Percentiles rank a stretch among this genome's conserved stretches.
Conservation (phyloP, 257 asterid species). For the Lavandula angustifolia region DNA sequence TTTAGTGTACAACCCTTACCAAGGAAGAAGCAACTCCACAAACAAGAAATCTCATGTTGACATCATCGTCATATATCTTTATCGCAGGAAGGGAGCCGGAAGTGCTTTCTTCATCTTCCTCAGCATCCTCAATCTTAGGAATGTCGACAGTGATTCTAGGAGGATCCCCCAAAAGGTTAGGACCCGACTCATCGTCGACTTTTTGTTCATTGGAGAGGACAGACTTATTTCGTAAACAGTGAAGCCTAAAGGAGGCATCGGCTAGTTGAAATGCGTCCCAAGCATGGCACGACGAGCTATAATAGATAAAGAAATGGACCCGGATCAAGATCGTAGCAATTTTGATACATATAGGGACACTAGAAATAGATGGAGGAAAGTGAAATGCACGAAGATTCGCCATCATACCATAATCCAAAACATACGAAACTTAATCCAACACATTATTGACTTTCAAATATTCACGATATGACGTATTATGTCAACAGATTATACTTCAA, state of each 20-base stretch:
- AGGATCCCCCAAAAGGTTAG: constrained; percentile 77
- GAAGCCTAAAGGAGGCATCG: constrained; percentile 85
- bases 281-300: constrained; percentile 86
- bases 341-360: no score
- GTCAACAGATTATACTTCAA: constrained; percentile 2
- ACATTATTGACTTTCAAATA: no score
- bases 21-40: constrained; percentile 71
- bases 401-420: not conserved
- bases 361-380: no score
- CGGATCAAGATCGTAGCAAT: constrained; percentile 5
- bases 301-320: constrained; percentile 25
- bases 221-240: constrained; percentile 56
- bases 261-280: constrained; percentile 98
- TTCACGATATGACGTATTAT: no score
- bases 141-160: constrained; percentile 63
- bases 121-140: constrained; percentile 65
- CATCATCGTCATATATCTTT: constrained; percentile 86
- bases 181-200: constrained; percentile 52
- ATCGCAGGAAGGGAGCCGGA: constrained; percentile 79
- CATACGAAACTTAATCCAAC: not conserved
- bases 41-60: constrained; percentile 75
- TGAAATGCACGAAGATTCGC: constrained; percentile 5
- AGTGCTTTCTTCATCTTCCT: constrained; percentile 77
- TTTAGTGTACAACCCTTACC: constrained; percentile 48
- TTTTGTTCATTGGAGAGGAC: constrained; percentile 46